Conservation (phyloP, 1,284 basidiomycete genomes). For the Ustilago sp. region DNA sequence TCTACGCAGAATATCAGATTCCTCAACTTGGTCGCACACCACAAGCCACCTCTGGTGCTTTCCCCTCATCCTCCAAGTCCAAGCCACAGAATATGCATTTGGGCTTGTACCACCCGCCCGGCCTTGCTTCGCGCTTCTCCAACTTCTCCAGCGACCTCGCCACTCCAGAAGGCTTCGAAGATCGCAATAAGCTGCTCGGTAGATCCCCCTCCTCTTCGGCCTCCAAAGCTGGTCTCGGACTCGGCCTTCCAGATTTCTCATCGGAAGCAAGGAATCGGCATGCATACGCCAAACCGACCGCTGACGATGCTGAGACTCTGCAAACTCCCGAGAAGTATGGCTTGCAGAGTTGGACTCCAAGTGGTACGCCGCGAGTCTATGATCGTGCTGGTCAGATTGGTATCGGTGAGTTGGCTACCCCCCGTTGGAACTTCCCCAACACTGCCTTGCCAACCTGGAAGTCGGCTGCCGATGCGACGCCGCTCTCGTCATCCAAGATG, state of each 20-base stretch:
- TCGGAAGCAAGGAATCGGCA: constrained; percentile 18
- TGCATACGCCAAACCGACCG: not conserved
- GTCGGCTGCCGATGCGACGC: constrained; percentile 19
- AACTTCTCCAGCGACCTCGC: constrained; percentile 53
- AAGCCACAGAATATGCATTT: constrained; percentile 42
- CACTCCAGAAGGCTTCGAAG: constrained; percentile 43
- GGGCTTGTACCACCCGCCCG: constrained; percentile 37
- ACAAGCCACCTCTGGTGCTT: constrained; percentile 25
- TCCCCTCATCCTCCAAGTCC: constrained; percentile 14
- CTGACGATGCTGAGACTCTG: constrained; percentile 11
- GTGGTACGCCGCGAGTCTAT: constrained; percentile 65
- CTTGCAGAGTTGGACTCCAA: constrained; percentile 25
- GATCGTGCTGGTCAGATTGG: constrained; percentile 90
- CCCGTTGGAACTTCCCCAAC: constrained; percentile 78
- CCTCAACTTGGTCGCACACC: constrained; percentile 27
- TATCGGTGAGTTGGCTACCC: constrained; percentile 96
- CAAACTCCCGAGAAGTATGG: constrained; percentile 52
- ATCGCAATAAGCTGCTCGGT: constrained; percentile 29
- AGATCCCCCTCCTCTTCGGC: constrained; percentile 17
- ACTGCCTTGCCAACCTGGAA: constrained; percentile 33
- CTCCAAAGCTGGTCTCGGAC: constrained; percentile 38
- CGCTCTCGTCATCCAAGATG: constrained; percentile 24
- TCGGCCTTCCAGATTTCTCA: constrained; percentile 46
- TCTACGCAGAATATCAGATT: no score
- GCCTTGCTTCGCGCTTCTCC: constrained; percentile 54